These are phyloP conservation scores for Xylaria telfairii DNA, from an alignment of 495 filamentous ascomycete species.

Conservation along the genomic window DNA sequence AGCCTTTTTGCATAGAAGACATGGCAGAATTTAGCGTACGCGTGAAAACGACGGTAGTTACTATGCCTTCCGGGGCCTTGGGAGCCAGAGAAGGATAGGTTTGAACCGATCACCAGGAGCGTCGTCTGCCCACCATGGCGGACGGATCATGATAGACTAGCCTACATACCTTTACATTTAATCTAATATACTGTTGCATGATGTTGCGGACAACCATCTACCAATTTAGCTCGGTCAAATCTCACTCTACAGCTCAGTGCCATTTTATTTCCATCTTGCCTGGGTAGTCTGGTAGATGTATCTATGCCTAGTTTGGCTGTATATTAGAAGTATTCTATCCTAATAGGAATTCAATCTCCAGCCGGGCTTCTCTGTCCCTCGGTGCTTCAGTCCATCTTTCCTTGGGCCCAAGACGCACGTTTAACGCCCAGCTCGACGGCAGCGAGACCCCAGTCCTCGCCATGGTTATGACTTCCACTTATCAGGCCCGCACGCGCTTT, in stretches of 20 bases:
- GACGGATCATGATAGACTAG: constrained; percentile 25
- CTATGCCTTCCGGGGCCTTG: not conserved
- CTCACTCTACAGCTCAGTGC: no score
- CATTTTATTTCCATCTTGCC: not conserved
- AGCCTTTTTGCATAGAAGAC: constrained; percentile 12
- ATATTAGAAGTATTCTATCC: constrained; percentile 5
- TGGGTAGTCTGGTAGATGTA: not conserved
- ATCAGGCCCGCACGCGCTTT: constrained; percentile 81
- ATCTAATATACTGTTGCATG: constrained; percentile 24
- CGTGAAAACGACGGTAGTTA: constrained; percentile 11
- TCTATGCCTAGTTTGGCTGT: not conserved
- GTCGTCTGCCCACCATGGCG: not conserved
- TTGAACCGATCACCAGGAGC: not conserved
- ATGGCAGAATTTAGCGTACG: constrained; percentile 14
- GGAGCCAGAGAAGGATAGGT: constrained; percentile 1
- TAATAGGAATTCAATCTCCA: not conserved
- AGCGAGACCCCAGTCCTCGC: constrained; percentile 83
- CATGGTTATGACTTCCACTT: constrained; percentile 74
- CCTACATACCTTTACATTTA: constrained; percentile 28
- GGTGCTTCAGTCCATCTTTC: constrained; percentile 56
- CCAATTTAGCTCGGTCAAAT: not conserved
- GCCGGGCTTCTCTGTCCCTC: not conserved
- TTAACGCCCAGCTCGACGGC: constrained; percentile 79
- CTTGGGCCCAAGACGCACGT: constrained; percentile 69
- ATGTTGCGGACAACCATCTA: not conserved